Percentiles rank a stretch among this genome's conserved stretches.
Conservation (phyloP, 306 rosid species). For the Lathyrus tuberosus region DNA sequence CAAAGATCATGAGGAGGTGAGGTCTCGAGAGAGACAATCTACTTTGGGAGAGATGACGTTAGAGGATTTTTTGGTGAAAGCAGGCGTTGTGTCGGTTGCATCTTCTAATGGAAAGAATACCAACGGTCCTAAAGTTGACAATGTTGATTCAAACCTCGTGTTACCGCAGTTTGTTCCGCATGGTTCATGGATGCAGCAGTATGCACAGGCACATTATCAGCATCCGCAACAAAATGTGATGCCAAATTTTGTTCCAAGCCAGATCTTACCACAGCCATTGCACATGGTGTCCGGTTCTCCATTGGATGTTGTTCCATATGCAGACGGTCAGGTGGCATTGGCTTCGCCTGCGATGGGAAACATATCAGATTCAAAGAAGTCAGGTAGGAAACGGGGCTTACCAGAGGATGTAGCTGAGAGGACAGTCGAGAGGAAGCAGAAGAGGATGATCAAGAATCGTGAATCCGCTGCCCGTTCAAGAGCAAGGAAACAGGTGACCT, state of each 20-base stretch:
- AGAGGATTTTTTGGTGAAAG: constrained; percentile 93
- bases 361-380: constrained; percentile 62
- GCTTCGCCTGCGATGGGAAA: constrained; percentile 69
- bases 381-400: constrained; percentile 70
- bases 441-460: constrained; percentile 95
- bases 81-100: constrained; percentile 75
- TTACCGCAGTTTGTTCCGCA: constrained; percentile 62
- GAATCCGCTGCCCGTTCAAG: constrained; percentile 99
- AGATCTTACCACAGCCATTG: constrained; percentile 58
- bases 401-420: constrained; percentile 71
- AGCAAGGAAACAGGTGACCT: constrained; percentile 88
- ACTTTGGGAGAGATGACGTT: constrained; percentile 97
- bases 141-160: constrained; percentile 48
- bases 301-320: constrained; percentile 61
- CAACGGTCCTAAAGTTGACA: constrained; percentile 43
- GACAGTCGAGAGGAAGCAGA: constrained; percentile 90
- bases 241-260: constrained; percentile 73
- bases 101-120: constrained; percentile 48
- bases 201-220: constrained; percentile 67
- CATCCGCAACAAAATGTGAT: constrained; percentile 72
- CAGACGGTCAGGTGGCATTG: constrained; percentile 66
- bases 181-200: constrained; percentile 80
- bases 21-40: constrained; percentile 62
- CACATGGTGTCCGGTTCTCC: constrained; percentile 66
- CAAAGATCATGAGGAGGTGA: constrained; percentile 56